Percentiles rank a stretch among this genome's conserved stretches.
These are phyloP conservation scores for Triangularia setosa DNA, from an alignment of 2,329 filamentous ascomycete species.

Conservation along the genomic window DNA sequence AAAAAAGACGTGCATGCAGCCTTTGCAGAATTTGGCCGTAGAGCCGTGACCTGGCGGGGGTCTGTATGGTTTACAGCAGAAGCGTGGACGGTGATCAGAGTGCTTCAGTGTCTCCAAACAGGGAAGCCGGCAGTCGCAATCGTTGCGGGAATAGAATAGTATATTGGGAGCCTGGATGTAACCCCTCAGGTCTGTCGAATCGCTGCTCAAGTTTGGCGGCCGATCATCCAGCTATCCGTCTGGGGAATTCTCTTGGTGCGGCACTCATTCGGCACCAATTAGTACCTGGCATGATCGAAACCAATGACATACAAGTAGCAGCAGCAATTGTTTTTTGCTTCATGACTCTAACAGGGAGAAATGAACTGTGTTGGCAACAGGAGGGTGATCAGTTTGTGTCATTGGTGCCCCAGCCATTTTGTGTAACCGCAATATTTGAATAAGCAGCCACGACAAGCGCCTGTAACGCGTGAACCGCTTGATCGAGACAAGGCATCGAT, in stretches of 20 bases:
- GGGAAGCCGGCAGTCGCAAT: not conserved
- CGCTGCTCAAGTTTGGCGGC: not conserved
- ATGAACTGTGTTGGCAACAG: not conserved
- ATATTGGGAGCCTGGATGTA: slow-evolving; percentile 3
- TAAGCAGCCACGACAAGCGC: not conserved
- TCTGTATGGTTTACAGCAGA: too few species aligned
- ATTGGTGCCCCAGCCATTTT: not conserved
- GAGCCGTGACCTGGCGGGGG: not conserved
- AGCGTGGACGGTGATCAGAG: not conserved
- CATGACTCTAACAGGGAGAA: not conserved
- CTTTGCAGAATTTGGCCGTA: not conserved
- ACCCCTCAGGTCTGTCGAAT: not conserved
- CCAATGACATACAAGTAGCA: slow-evolving; percentile 1
- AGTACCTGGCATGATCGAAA: not conserved
- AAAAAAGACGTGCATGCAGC: slow-evolving; percentile 1
- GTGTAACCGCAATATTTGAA: not conserved
- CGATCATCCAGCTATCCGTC: not conserved
- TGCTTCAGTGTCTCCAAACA: not conserved
- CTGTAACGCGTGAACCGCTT: not conserved
- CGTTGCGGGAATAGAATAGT: not conserved
- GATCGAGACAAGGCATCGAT: not conserved
- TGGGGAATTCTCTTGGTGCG: slow-evolving; percentile 1
- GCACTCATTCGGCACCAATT: not conserved
- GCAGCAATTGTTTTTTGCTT: not conserved
- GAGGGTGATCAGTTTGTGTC: not conserved